Evolutionary conservation across 371 early-diverging fungal genomes (phyloP).

Genomic region (Mortierella sp.): DNA sequence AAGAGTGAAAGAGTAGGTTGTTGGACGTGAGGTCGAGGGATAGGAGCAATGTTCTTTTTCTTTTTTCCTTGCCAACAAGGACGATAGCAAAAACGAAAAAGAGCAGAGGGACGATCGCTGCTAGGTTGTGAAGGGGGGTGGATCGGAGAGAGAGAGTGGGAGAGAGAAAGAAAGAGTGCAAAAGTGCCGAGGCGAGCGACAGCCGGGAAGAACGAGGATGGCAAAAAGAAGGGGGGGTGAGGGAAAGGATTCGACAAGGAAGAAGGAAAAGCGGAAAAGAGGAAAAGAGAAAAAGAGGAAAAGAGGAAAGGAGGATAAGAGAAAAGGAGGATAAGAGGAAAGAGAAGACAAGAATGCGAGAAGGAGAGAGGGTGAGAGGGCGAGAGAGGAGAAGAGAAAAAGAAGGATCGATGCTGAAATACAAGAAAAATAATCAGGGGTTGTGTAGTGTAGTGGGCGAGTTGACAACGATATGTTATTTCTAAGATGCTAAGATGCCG

Average conservation of each 20-base stretch:
- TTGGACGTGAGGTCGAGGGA: background rate
- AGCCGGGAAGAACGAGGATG: background rate
- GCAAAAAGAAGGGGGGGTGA: conserved; percentile 4
- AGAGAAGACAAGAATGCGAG: background rate
- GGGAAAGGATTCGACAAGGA: background rate
- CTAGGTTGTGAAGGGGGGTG: background rate
- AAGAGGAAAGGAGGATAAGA: background rate
- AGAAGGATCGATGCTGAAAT: background rate
- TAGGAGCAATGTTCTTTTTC: too few species aligned
- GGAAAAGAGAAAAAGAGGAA: background rate
- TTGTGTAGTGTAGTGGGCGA: background rate
- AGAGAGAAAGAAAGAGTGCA: background rate
- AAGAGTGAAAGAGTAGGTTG: conserved; percentile 1
- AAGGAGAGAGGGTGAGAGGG: background rate
- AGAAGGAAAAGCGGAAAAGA: background rate
- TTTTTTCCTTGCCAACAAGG: background rate
- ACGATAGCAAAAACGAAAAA: background rate
- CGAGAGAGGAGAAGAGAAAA: background rate
- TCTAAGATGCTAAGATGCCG: background rate
- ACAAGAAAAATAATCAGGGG: conserved; percentile 1
- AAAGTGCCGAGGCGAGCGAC: background rate
- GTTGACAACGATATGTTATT: background rate
- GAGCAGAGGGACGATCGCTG: background rate
- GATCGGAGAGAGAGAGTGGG: background rate
- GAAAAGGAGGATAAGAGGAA: background rate